Evolutionary conservation across 768 basidiomycete genomes (phyloP), one percentile per base, ranked within the genome.

Genomic region (Boletus reticuloceps): DNA sequence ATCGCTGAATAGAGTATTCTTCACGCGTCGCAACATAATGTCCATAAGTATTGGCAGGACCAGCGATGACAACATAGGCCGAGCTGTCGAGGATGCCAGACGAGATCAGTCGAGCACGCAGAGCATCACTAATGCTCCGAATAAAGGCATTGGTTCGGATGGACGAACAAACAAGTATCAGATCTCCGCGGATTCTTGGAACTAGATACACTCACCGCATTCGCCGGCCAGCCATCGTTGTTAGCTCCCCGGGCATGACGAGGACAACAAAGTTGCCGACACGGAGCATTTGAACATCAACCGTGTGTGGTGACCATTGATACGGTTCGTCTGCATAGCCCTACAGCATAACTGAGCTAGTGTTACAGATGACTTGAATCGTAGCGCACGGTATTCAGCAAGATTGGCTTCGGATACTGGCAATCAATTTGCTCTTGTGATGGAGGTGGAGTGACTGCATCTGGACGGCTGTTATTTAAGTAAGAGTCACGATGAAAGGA

Each of bases 161-260:
- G 29, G 42, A 25, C 17, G 27, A 40, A 32, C 11, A 49, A 41
- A 22, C 38, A 34, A 13, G n/a, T 6, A 27, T 64, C 48, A 62
- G 63, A 47, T 39, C 14, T 29, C 13, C 5, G 2, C 10, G 16
- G 13, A 34, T 19, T 9, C 42, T 3, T 2, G 17, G 27, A 47
- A 39, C 43, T 29, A 42, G n/a, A 54, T 36, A 48, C 8, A 68
- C 81, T 47, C 53, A 88, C 86, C 89, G 80, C 53, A 91, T 76
- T 39, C 90, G 80, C 56, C 90, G 74, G 14, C 89, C 89, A 38
- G 88, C 78, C 90, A 91, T 91, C 4, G 90, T 92, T 6, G 89
- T 91, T 54, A 89, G 69, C 68, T 92, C 90, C 31, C 88, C 87
- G 17, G 89, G 88, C 63, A 90, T 81, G 59, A 89, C 78, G 54